These are phyloP conservation scores for Copromyces sp. DNA, from an alignment of 495 filamentous ascomycete species.

Conservation along the genomic window DNA sequence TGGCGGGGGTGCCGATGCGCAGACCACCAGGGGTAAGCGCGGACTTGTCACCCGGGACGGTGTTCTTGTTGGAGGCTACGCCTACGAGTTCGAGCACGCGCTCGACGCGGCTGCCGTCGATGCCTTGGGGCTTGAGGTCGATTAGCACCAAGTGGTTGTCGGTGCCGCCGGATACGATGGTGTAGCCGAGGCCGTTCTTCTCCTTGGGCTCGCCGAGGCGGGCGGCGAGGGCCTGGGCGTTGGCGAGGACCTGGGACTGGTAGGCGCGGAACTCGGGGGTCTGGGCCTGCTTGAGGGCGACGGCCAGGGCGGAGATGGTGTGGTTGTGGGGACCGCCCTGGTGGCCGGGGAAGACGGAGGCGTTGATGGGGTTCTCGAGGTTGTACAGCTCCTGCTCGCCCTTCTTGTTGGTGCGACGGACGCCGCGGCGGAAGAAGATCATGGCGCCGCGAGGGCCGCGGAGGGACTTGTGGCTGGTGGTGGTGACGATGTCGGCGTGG, in stretches of 20 bases:
- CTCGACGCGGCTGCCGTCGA: slow-evolving; percentile 92
- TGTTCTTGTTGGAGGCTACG: slow-evolving; percentile 98
- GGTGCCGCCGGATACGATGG: slow-evolving; percentile 83
- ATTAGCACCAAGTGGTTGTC: slow-evolving; percentile 94
- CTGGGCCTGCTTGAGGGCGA: slow-evolving; percentile 89
- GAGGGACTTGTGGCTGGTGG: slow-evolving; percentile 96
- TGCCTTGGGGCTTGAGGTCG: slow-evolving; percentile 83
- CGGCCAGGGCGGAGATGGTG: slow-evolving; percentile 90
- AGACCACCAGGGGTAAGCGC: slow-evolving; percentile 87
- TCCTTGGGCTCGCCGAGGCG: slow-evolving; percentile 62
- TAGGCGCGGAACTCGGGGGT: slow-evolving; percentile 80
- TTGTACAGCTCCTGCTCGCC: slow-evolving; percentile 79
- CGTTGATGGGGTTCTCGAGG: slow-evolving; percentile 88
- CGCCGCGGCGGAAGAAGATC: slow-evolving; percentile 95
- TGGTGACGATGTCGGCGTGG: slow-evolving; percentile 89
- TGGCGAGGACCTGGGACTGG: slow-evolving; percentile 76
- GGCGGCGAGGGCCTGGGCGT: slow-evolving; percentile 74
- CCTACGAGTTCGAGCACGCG: slow-evolving; percentile 88
- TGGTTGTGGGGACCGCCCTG: slow-evolving; percentile 98
- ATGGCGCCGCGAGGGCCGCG: slow-evolving; percentile 91
- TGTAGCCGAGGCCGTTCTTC: slow-evolving; percentile 75
- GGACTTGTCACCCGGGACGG: slow-evolving; percentile 88
- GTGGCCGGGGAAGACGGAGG: slow-evolving; percentile 97
- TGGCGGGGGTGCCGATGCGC: slow-evolving; percentile 87
- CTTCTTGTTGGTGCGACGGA: slow-evolving; percentile 79